Percentiles rank a stretch among this genome's conserved stretches.
Evolutionary conservation across 306 rosid species (phyloP).

Genomic region (Dalbergia cultrata): DNA sequence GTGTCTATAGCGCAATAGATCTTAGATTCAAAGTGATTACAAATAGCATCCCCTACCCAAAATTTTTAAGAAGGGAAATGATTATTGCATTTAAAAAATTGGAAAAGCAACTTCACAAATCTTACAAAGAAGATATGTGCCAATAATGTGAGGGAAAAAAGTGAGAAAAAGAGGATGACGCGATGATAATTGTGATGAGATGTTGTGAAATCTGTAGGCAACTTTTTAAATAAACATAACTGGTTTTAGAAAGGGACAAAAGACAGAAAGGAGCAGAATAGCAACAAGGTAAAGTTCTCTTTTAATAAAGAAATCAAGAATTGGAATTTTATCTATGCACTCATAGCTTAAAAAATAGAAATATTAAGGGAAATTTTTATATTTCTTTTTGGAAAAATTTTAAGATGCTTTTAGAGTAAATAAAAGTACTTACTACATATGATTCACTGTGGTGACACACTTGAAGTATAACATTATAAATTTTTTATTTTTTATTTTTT

Average conservation of each 20-base stretch:
- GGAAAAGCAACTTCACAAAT: background rate
- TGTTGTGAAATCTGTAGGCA: background rate
- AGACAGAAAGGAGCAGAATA: background rate
- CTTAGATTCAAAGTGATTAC: background rate
- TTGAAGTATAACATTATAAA: no score
- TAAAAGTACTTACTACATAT: background rate
- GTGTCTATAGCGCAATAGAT: background rate
- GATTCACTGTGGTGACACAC: background rate
- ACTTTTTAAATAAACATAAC: constrained; percentile 14
- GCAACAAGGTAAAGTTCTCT: background rate
- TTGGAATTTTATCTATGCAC: background rate
- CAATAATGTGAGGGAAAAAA: background rate
- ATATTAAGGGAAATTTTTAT: background rate
- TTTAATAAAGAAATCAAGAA: background rate
- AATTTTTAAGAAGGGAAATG: background rate
- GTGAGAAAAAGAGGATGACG: background rate
- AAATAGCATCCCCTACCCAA: background rate
- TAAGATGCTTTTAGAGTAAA: no score
- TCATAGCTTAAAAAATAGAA: background rate
- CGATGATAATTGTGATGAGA: background rate
- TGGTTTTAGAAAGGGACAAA: background rate
- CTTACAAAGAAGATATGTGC: background rate
- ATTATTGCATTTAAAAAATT: background rate
- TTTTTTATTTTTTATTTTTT: no score
- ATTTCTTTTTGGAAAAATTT: no score